phyloP scores from a whole-genome alignment of 441 rosid genomes.

The Eutrema salsugineum region DNA sequence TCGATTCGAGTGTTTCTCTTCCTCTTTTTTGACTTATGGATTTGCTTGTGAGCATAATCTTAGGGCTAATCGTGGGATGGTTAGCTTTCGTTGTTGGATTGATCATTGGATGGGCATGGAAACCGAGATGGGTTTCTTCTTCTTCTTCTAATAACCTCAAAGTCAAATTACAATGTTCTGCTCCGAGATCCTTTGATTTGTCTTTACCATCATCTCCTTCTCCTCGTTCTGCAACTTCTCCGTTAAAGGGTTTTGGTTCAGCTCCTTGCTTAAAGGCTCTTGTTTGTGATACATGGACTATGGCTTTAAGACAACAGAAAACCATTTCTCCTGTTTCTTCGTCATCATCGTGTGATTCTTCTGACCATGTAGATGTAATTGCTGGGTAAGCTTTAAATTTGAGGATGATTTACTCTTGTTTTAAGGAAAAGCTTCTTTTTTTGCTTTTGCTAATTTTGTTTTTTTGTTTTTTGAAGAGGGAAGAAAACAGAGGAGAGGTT shows the following conservation, averaged over 20 bases:
- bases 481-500: slow-evolving; percentile 36
- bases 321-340: slow-evolving; percentile 36
- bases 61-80: slow-evolving; percentile 40
- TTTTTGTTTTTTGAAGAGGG: slow-evolving; percentile 34
- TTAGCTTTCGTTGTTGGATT: slow-evolving; percentile 57
- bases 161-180: slow-evolving; percentile 24
- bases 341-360: neutral
- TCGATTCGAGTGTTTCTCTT: neutral
- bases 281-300: slow-evolving; percentile 29
- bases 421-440: neutral
- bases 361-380: neutral
- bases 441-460: slow-evolving; percentile 3
- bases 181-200: slow-evolving; percentile 39
- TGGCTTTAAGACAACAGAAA: slow-evolving; percentile 26
- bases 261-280: slow-evolving; percentile 46
- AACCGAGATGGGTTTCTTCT: slow-evolving; percentile 53
- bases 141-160: neutral
- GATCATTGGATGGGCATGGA: slow-evolving; percentile 70
- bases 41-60: slow-evolving; percentile 27
- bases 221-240: slow-evolving; percentile 30
- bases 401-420: neutral
- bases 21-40: slow-evolving; percentile 21
- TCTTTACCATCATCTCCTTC: slow-evolving; percentile 32
- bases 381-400: slow-evolving; percentile 10
- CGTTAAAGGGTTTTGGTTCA: slow-evolving; percentile 41